Percentiles rank a stretch among this genome's conserved stretches.
These are phyloP conservation scores for Plenodomus biglobosus DNA, from an alignment of 2,329 filamentous ascomycete genomes.

Conservation along the genomic window DNA sequence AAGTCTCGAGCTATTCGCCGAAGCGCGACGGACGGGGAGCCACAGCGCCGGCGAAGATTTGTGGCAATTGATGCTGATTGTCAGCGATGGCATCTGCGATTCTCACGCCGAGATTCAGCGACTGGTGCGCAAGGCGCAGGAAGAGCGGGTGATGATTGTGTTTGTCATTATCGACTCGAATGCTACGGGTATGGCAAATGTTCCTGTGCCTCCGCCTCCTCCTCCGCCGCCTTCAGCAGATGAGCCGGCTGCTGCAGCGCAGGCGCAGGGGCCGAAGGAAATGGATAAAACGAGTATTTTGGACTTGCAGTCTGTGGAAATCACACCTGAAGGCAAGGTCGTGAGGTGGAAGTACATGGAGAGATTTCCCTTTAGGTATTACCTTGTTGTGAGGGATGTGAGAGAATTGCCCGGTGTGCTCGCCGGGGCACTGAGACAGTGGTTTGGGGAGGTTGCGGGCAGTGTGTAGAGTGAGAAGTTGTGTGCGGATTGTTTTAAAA, in stretches of 20 bases:
- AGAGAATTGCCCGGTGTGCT: conserved; percentile 87
- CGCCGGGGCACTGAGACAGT: conserved; percentile 85
- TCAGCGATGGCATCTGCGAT: conserved; percentile 92
- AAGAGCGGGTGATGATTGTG: conserved; percentile 95
- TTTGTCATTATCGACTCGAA: conserved; percentile 89
- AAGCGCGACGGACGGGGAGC: conserved; percentile 65
- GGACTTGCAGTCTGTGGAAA: conserved; percentile 84
- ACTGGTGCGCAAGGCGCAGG: conserved; percentile 81
- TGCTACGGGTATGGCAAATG: conserved; percentile 15
- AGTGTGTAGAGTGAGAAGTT: conserved; percentile 10
- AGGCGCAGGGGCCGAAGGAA: conserved; percentile 31
- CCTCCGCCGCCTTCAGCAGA: conserved; percentile 5
- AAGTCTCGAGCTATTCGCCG: conserved; percentile 78
- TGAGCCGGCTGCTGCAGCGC: conserved; percentile 8
- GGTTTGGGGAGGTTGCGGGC: conserved; percentile 77
- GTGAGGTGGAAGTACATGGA: conserved; percentile 91
- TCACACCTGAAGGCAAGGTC: conserved; percentile 69
- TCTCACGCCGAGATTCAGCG: conserved; percentile 81
- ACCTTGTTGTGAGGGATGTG: conserved; percentile 89
- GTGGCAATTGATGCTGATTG: conserved; percentile 92
- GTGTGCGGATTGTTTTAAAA: too few relatives aligned
- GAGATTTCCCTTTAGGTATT: conserved; percentile 95
- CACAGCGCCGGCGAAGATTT: conserved; percentile 63
- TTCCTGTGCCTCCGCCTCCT: conserved; percentile 4
- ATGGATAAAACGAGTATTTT: conserved; percentile 70